Evolutionary conservation across 129 eudicot genomes (phyloP).

Genomic region (Mikania micrantha): DNA sequence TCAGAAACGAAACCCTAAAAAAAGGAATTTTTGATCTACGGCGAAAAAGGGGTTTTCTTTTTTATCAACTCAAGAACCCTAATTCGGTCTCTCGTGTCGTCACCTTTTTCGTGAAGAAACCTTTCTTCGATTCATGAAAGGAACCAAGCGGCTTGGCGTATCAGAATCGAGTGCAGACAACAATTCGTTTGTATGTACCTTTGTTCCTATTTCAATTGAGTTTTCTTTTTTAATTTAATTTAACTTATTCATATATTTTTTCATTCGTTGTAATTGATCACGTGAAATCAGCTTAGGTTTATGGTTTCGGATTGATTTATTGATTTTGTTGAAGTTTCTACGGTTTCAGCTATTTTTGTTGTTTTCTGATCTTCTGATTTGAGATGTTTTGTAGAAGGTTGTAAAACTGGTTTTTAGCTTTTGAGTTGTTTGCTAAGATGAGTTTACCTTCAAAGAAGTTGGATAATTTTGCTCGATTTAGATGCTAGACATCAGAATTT

Average conservation of each 20-base stretch:
- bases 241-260: too few relatives aligned
- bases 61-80: constrained; percentile 26
- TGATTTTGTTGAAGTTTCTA: neutral
- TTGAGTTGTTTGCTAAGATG: too few relatives aligned
- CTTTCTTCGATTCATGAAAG: constrained; percentile 34
- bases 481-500: neutral
- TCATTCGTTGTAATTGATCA: neutral
- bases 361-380: neutral
- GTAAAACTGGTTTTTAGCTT: neutral
- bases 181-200: constrained; percentile 36
- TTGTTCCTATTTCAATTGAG: neutral
- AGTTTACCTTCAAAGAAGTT: neutral
- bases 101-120: neutral
- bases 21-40: constrained; percentile 12
- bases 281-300: neutral
- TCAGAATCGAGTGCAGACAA: constrained; percentile 38
- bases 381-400: neutral
- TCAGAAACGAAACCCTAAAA: constrained; percentile 21
- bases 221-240: too few relatives aligned
- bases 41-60: constrained; percentile 11
- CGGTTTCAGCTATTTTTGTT: neutral
- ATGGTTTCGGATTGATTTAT: constrained; percentile 11
- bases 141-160: constrained; percentile 41
- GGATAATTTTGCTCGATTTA: neutral
- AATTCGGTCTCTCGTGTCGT: constrained; percentile 12